A percentile compares a stretch with the other conserved stretches of the same genome.
phyloP scores from a whole-genome alignment of 2,329 filamentous ascomycete species.

The Pseudocercospora fijiensis region DNA sequence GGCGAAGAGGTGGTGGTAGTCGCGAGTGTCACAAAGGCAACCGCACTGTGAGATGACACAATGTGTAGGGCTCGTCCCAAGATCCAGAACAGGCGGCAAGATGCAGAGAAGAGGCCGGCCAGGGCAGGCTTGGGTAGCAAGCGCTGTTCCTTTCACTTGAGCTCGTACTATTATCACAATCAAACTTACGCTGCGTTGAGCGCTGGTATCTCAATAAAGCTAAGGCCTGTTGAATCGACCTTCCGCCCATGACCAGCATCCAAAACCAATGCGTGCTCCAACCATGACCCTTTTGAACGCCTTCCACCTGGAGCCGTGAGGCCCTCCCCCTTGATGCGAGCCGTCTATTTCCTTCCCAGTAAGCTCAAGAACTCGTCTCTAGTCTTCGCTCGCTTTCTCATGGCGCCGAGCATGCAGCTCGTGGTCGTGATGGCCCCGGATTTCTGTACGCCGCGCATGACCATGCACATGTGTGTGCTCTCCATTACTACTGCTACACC shows the following conservation, averaged over 20 bases:
- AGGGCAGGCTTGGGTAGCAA: neutral
- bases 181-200: conserved; percentile 39
- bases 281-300: conserved; percentile 7
- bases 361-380: conserved; percentile 93
- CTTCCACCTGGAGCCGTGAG: neutral
- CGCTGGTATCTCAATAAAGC: conserved; percentile 35
- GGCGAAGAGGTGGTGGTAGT: neutral
- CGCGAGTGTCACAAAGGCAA: neutral
- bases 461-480: conserved; percentile 95
- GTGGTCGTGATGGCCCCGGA: conserved; percentile 83
- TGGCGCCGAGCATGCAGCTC: conserved; percentile 95
- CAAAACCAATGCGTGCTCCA: conserved; percentile 6
- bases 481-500: conserved; percentile 98
- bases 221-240: conserved; percentile 37
- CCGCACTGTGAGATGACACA: neutral
- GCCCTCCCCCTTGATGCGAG: neutral
- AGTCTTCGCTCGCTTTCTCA: conserved; percentile 89
- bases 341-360: conserved; percentile 30
- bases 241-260: conserved; percentile 14
- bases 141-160: neutral
- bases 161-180: conserved; percentile 1
- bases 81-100: neutral
- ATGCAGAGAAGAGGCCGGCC: neutral
- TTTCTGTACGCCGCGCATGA: conserved; percentile 98
- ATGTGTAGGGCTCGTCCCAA: neutral